A percentile compares a stretch with the other conserved stretches of the same genome.
phyloP scores from a whole-genome alignment of 495 filamentous ascomycete genomes.

The Chlorociboria aeruginascens region DNA sequence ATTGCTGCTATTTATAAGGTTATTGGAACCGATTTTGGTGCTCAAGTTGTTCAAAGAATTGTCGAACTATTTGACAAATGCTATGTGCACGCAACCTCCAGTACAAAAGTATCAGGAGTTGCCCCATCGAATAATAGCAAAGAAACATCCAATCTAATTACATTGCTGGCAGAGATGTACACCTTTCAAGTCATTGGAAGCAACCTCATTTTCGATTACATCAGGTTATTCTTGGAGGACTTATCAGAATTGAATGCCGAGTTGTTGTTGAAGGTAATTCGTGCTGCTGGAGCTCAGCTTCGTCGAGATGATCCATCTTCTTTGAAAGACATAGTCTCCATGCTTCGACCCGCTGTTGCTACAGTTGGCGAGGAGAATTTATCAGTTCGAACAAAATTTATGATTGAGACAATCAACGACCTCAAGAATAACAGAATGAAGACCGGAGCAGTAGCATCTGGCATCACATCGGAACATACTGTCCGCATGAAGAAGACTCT shows the following conservation, averaged over 20 bases:
- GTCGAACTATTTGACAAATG: constrained; percentile 55
- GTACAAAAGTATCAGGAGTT: constrained; percentile 30
- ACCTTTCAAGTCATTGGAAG: constrained; percentile 80
- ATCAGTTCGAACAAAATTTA: constrained; percentile 87
- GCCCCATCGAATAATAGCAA: constrained; percentile 36
- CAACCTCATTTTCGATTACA: constrained; percentile 79
- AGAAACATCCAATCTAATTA: constrained; percentile 65
- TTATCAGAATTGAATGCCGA: constrained; percentile 88
- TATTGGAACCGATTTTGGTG: constrained; percentile 77
- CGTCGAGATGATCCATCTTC: constrained; percentile 83
- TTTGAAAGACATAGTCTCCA: constrained; percentile 79
- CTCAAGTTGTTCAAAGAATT: constrained; percentile 64
- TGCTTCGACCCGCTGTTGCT: constrained; percentile 59
- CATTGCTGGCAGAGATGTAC: constrained; percentile 77
- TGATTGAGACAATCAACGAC: constrained; percentile 93
- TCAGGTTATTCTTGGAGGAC: constrained; percentile 60
- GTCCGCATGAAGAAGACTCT: constrained; percentile 74
- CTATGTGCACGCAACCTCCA: constrained; percentile 31
- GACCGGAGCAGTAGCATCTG: constrained; percentile 48
- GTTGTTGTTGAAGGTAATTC: constrained; percentile 72
- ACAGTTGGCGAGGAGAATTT: constrained; percentile 55
- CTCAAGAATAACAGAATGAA: constrained; percentile 91
- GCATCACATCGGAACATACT: constrained; percentile 61
- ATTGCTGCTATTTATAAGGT: constrained; percentile 78
- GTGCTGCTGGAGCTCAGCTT: constrained; percentile 67